Evolutionary conservation across 306 rosid genomes (phyloP), one percentile per base, ranked within the genome.

Genomic region (Arachis hypogaea): DNA sequence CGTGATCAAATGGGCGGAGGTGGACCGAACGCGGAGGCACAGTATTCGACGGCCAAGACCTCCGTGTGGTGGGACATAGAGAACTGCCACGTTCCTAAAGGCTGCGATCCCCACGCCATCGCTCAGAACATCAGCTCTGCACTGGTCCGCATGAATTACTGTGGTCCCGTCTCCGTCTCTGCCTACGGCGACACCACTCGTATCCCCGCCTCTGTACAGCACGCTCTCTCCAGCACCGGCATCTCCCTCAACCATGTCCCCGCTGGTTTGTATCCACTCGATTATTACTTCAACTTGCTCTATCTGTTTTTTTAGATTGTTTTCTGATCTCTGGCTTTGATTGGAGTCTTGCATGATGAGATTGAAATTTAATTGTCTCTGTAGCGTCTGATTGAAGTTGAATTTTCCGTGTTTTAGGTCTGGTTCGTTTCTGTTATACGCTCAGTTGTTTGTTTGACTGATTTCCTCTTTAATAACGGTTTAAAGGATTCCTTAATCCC

Each of bases 1-100:
- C 4, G 28, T 22, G 38, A 33, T 33, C 38, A 42, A 43, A 73
- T 79, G 84, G 82, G 77, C 75, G 82, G 76, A 75, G 82, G 66
- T 29, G 78, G 74, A 10, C 67, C 76, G 11, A 74, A 66, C 77
- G 88, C 88, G 73, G 98, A 92, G 82, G 67, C 69, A 10, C 98
- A 92, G 84, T 90, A 92, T 46, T 77, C 72, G 6, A 7, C 73
- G 65, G 98, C 98, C 3, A 92, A 92, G 87, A 85, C 82, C 0
- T 92, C 98, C 3, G 94, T 92, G 67, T 92, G 98, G 98, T 92
- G 98, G 98, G 98, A 92, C 62, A 92, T 92, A 51, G 98, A 92
- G 82, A 92, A 92, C 82, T 92, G 98, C 64, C 98, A 90, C 18
- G 98, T 92, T 0, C 96, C 92, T 0, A 88, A 82, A 71, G 84